Conservation (phyloP, 768 basidiomycete genomes). For the Lyophyllum shimeji region DNA sequence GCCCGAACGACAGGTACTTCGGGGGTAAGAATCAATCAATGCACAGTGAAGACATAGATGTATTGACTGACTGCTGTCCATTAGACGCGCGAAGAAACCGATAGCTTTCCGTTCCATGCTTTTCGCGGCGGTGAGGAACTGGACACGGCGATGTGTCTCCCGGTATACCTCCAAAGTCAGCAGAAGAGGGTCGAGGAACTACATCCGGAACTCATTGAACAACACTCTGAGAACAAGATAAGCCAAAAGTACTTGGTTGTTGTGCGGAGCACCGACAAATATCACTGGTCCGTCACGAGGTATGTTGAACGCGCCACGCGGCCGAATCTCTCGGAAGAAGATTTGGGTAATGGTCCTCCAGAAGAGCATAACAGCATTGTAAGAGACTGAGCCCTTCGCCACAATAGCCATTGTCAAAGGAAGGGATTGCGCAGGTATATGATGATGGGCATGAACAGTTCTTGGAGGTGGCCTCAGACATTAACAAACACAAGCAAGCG, state of each 20-base stretch:
- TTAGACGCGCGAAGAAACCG: slow-evolving; percentile 77
- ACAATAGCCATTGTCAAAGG: slow-evolving; percentile 19
- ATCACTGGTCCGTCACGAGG: slow-evolving; percentile 89
- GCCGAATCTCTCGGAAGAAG: slow-evolving; percentile 95
- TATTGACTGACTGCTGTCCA: slow-evolving; percentile 81
- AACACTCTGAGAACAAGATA: neutral
- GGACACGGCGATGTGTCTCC: slow-evolving; percentile 78
- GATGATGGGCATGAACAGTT: neutral
- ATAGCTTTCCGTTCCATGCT: slow-evolving; percentile 80
- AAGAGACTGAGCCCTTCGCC: slow-evolving; percentile 35
- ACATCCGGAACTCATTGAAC: slow-evolving; percentile 18
- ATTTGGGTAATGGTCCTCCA: slow-evolving; percentile 87
- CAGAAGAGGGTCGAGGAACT: slow-evolving; percentile 93
- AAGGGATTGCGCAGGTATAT: neutral
- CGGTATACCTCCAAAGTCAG: slow-evolving; percentile 82
- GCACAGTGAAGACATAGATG: neutral
- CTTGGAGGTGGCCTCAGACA: slow-evolving; percentile 3
- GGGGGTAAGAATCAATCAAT: slow-evolving; percentile 9
- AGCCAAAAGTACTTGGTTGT: slow-evolving; percentile 67
- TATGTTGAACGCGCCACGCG: slow-evolving; percentile 93
- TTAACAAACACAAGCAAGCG: slow-evolving; percentile 15
- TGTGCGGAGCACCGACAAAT: slow-evolving; percentile 91
- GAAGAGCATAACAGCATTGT: slow-evolving; percentile 79
- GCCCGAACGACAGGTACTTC: slow-evolving; percentile 93
- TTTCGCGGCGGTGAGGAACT: slow-evolving; percentile 86